Base-by-base conservation (phyloP, 345 rosid species). In the Isatis tinctoria region DNA sequence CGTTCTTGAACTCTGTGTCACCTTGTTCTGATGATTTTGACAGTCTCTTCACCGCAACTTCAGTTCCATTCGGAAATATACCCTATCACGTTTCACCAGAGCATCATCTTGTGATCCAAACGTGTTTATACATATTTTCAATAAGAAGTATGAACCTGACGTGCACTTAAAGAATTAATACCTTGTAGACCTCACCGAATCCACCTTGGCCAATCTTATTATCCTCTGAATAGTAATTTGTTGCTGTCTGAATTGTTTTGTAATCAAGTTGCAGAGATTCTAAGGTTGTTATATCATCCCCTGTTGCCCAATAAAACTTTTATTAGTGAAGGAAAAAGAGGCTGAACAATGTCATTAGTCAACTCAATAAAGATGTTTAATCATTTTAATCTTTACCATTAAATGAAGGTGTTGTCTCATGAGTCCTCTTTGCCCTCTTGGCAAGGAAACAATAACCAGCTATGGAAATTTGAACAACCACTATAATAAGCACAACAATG, bases 401-500 rank as follows among this genome's bases (percentile, higher is more conserved):
- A 52, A 74, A 70, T 32, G 66, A 78, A 11, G 36, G 56, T 11
- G 51, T 0, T 7, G 49, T 16, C 44, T 40, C 44, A 12, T 40
- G 2, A 40, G 44, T 40, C 44, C 44, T 40, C n/a, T 40, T 40
- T 40, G n/a, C 5, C 44, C 44, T 40, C 44, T 11, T 11, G 11
- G 44, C n/a, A 4, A 40, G 44, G 14, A 40, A 75, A 70, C 73
- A 78, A 33, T 41, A 81, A 56, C 80, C 83, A 43, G 63, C 41
- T 13, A 65, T 26, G 22, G 75, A 77, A 35, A 84, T 79, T 37
- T 70, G 26, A 24, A 45, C 27, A 64, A 39, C n/a, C 4, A 68
- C 78, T 47, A 51, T 33, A 61, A 74, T 22, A 26, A 83, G 70
- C 37, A 60, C 78, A 39, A 69, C 82, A 61, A 83, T 76, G 44